Evolutionary conservation across 495 filamentous ascomycete species (phyloP).

Genomic region (Melanomma pulvis-pyrius): DNA sequence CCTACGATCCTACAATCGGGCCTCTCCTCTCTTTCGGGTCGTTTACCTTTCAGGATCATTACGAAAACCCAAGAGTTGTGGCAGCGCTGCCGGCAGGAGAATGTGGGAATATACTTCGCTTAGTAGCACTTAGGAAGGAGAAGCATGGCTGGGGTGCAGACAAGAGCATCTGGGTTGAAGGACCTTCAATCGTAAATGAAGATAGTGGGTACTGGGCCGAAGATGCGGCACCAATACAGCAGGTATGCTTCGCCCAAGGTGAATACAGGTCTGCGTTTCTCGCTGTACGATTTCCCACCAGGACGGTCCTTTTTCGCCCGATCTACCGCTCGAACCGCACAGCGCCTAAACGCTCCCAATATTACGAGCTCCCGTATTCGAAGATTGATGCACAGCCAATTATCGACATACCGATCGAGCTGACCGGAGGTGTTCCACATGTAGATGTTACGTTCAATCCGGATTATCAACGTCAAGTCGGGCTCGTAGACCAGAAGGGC

Average conservation of each 20-base stretch:
- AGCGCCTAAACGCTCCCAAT: not conserved
- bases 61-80: conserved; percentile 38
- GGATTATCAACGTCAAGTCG: conserved; percentile 69
- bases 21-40: conserved; percentile 42
- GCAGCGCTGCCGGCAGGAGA: conserved; percentile 56
- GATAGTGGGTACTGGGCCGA: conserved; percentile 60
- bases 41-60: conserved; percentile 27
- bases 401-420: conserved; percentile 54
- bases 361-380: conserved; percentile 46
- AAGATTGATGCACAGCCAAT: conserved; percentile 65
- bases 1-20: conserved; percentile 41
- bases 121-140: conserved; percentile 50
- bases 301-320: conserved; percentile 42
- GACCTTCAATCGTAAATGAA: conserved; percentile 39
- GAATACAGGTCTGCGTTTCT: conserved; percentile 34
- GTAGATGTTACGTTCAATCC: conserved; percentile 79
- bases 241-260: conserved; percentile 61
- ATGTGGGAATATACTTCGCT: conserved; percentile 55
- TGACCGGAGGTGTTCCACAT: conserved; percentile 63
- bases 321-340: not conserved
- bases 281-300: conserved; percentile 37
- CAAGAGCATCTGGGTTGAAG: conserved; percentile 44
- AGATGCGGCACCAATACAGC: conserved; percentile 61
- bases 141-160: conserved; percentile 53
- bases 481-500: conserved; percentile 70